Base-by-base conservation (phyloP, 2,329 filamentous ascomycete genomes). In the Paracorniculantispora psalliotae region DNA sequence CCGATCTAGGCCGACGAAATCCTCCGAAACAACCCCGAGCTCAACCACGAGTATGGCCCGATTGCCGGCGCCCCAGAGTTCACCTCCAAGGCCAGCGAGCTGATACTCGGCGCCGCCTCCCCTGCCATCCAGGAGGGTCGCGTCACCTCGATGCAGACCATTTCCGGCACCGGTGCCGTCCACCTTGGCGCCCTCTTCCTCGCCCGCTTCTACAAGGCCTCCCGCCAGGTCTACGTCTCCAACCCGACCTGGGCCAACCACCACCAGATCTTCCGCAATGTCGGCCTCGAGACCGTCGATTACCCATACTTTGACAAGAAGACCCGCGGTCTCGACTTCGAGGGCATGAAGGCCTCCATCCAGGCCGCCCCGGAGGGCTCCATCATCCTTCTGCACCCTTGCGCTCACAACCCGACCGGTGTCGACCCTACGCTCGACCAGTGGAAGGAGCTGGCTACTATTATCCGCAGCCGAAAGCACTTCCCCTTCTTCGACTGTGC, bases 401-500 rank as follows among this genome's bases (percentile, higher is more conserved):
- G 94, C 73, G 94, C 94, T 39, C 94, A 99, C 81, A 99, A 99
- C 80, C 94, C 94, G 37, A 99, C 94, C 1, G 94, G 94, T 61
- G 92, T 99, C 63, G 94, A 99, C 76, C 92, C 92, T 8, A 96
- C 92, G 21, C 81, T 89, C 65, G 91, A 93, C 57, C 94, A 99
- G 78, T 99, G 94, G 94, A 91, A 89, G 74, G 84, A 96, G 77
- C 86, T 99, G 62, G 92, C 93, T 55, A 74, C 81, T 46, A 75
- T 96, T 47, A 86, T 97, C 74, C 84, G 83, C 67, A 75, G 84
- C 68, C 91, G 89, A 77, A 84, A 84, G 63, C 93, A 96, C 75
- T 96, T 99, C 79, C 93, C 94, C 68, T 97, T 99, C 84, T 97
- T 99, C 77, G 94, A 99, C 80, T 91, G 86, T 64, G 94, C 94